Evolutionary conservation across 2,329 filamentous ascomycete species (phyloP).

Genomic region (Penicillium fuscoglaucum): DNA sequence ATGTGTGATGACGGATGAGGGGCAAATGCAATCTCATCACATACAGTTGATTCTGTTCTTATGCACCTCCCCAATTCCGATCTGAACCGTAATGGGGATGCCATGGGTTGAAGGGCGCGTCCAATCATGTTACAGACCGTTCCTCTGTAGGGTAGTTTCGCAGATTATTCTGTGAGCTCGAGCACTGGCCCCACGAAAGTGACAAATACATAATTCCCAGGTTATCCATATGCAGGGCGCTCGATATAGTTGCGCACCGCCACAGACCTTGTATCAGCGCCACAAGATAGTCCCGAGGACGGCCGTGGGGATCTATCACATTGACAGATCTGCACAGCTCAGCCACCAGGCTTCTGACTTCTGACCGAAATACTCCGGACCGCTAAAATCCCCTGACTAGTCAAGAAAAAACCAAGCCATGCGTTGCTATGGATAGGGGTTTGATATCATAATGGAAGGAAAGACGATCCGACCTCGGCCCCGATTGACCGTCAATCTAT

Average conservation of each 20-base stretch:
- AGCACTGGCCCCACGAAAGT: slow-evolving; percentile 1
- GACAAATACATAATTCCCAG: slow-evolving; percentile 1
- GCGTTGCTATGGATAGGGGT: slow-evolving; percentile 5
- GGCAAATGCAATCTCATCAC: slow-evolving; percentile 22
- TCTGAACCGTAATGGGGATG: slow-evolving; percentile 22
- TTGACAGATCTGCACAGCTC: slow-evolving; percentile 11
- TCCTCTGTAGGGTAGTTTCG: not conserved
- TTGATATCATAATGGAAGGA: not conserved
- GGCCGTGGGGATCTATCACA: slow-evolving; percentile 20
- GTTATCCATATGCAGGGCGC: not conserved
- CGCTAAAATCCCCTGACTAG: slow-evolving; percentile 11
- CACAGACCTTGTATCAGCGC: slow-evolving; percentile 18
- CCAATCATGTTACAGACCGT: slow-evolving; percentile 14
- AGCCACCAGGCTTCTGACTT: slow-evolving; percentile 9
- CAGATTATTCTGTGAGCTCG: not conserved
- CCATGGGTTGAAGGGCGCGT: slow-evolving; percentile 8
- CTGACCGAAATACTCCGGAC: slow-evolving; percentile 19
- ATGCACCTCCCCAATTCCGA: slow-evolving; percentile 16
- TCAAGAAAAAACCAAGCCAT: slow-evolving; percentile 3
- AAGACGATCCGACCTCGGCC: slow-evolving; percentile 2
- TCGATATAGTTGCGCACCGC: slow-evolving; percentile 20
- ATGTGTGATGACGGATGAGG: slow-evolving; percentile 23
- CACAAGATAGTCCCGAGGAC: slow-evolving; percentile 14
- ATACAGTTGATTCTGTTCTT: slow-evolving; percentile 7
- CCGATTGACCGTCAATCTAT: not conserved